phyloP scores from a whole-genome alignment of 495 filamentous ascomycete species.

The Aspergillus olivimuriae region DNA sequence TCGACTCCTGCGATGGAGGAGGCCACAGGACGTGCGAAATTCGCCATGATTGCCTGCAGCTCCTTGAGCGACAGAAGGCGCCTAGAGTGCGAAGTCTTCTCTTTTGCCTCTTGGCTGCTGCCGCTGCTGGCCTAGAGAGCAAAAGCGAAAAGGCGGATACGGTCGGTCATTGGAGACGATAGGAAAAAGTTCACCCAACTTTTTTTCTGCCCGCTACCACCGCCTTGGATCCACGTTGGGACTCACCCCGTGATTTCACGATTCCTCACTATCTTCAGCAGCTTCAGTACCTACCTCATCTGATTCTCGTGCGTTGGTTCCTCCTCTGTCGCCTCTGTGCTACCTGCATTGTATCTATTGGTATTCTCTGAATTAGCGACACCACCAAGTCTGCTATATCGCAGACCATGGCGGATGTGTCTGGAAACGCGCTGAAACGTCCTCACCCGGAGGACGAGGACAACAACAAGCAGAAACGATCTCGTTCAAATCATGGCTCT shows the following conservation, averaged over 20 bases:
- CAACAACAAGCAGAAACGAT: constrained; percentile 49
- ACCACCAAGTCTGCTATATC: constrained; percentile 13
- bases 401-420: constrained; percentile 45
- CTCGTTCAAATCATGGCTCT: constrained; percentile 55
- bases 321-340: background rate
- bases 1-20: constrained; percentile 82
- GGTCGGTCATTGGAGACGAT: constrained; percentile 16
- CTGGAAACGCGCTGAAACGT: constrained; percentile 49
- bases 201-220: constrained; percentile 21
- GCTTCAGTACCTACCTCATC: no score
- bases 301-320: background rate
- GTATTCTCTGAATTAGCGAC: constrained; percentile 2
- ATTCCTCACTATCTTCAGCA: no score
- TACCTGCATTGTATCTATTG: background rate
- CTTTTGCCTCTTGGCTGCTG: constrained; percentile 1
- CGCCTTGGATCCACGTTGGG: constrained; percentile 11
- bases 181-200: constrained; percentile 19
- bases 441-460: constrained; percentile 50
- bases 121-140: constrained; percentile 13
- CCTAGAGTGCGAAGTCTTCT: constrained; percentile 26
- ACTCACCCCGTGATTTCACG: constrained; percentile 5
- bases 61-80: constrained; percentile 37
- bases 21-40: constrained; percentile 81
- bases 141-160: constrained; percentile 11
- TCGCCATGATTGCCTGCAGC: constrained; percentile 51